Conservation (phyloP, 345 rosid species). For the Bruguiera parviflora region DNA sequence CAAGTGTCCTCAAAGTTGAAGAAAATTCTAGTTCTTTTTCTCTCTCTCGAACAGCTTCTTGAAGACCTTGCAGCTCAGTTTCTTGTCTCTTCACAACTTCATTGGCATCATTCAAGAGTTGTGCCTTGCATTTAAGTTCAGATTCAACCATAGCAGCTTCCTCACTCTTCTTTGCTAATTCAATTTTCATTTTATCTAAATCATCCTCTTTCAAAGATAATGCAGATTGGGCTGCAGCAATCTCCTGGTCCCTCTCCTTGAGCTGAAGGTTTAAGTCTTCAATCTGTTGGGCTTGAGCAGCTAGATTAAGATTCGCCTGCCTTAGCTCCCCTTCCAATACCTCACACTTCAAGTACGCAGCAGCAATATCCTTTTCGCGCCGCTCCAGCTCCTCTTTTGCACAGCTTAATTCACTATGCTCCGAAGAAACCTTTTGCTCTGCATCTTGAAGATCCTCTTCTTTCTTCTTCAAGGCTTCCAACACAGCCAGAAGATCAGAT, state of each 20-base stretch:
- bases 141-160: constrained; percentile 37
- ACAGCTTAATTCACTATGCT: constrained; percentile 41
- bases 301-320: constrained; percentile 47
- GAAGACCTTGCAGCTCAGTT: constrained; percentile 54
- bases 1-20: constrained; percentile 38
- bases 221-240: constrained; percentile 41
- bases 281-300: constrained; percentile 65
- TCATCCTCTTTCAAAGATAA: constrained; percentile 52
- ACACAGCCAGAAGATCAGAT: constrained; percentile 60
- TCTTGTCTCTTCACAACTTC: constrained; percentile 63
- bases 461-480: constrained; percentile 57
- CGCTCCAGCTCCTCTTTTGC: constrained; percentile 52
- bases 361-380: constrained; percentile 46
- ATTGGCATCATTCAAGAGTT: constrained; percentile 55
- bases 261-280: constrained; percentile 56
- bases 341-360: constrained; percentile 53
- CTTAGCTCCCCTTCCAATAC: constrained; percentile 53
- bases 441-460: constrained; percentile 68
- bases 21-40: constrained; percentile 64
- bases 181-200: constrained; percentile 46
- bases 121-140: constrained; percentile 52
- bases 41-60: constrained; percentile 43
- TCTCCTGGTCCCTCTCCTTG: constrained; percentile 51
- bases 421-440: constrained; percentile 51
- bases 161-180: constrained; percentile 45